Evolutionary conservation across 108 stramenopile species (phyloP).

Genomic region (Nitzschia inconspicua): DNA sequence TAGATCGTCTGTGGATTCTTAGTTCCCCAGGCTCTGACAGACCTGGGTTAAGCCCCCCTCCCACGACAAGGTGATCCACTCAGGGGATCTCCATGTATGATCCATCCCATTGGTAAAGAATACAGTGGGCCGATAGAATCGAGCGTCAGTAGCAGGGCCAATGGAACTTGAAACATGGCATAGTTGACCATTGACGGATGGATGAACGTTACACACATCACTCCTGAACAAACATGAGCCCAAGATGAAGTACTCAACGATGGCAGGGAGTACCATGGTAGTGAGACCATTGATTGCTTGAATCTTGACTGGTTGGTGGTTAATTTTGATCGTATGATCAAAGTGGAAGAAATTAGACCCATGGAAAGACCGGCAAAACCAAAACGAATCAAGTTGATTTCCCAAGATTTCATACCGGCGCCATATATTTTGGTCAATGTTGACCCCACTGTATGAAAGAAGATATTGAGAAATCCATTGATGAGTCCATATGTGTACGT

Average conservation of each 20-base stretch:
- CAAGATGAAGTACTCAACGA: too few relatives aligned
- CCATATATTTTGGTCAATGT: constrained; percentile 79
- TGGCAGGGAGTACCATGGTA: too few relatives aligned
- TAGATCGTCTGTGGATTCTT: neutral
- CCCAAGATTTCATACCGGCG: constrained; percentile 65
- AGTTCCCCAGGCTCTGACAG: too few relatives aligned
- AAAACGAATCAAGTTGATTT: constrained; percentile 85
- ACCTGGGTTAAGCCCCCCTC: too few relatives aligned
- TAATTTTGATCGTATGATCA: neutral
- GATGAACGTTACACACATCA: constrained; percentile 76
- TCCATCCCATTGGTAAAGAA: constrained; percentile 52
- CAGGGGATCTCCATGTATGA: constrained; percentile 38
- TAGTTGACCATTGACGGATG: constrained; percentile 69
- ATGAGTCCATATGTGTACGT: constrained; percentile 39
- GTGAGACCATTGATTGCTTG: too few relatives aligned
- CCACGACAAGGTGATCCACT: neutral
- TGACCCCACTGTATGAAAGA: constrained; percentile 71
- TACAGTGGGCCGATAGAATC: constrained; percentile 79
- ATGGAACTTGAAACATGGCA: constrained; percentile 78
- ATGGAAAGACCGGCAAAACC: constrained; percentile 77
- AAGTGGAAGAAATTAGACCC: constrained; percentile 29
- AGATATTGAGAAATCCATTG: constrained; percentile 66
- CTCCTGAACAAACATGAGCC: constrained; percentile 54
- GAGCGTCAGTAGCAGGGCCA: constrained; percentile 73
- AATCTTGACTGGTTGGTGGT: too few relatives aligned